These are phyloP conservation scores for Penicillium sp. DNA, from an alignment of 2,329 filamentous ascomycete species.

Conservation along the genomic window DNA sequence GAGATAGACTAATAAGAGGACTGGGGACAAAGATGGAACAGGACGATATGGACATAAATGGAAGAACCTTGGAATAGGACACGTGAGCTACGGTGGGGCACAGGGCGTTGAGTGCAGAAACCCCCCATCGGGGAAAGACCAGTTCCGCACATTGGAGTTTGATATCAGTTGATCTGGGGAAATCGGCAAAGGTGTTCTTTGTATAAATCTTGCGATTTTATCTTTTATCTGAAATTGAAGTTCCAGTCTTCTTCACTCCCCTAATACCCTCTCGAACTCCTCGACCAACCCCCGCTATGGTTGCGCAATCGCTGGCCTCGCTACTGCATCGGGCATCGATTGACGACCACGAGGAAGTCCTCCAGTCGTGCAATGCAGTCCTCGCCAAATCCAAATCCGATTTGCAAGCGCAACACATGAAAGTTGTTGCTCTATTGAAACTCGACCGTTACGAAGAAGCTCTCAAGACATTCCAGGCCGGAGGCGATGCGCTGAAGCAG, in stretches of 20 bases:
- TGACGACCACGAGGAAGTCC: constrained; percentile 62
- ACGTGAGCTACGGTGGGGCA: constrained; percentile 25
- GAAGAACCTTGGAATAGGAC: neutral
- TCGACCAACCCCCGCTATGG: constrained; percentile 34
- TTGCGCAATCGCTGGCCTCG: constrained; percentile 51
- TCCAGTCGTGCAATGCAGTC: constrained; percentile 57
- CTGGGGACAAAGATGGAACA: no score
- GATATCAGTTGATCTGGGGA: constrained; percentile 15
- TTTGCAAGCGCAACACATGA: constrained; percentile 57
- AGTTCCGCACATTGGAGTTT: constrained; percentile 25
- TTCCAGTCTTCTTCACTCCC: neutral
- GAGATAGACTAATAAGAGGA: no score
- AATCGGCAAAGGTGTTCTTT: constrained; percentile 11
- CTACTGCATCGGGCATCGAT: constrained; percentile 59
- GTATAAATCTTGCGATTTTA: neutral
- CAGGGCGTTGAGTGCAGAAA: constrained; percentile 14
- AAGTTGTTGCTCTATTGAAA: constrained; percentile 61
- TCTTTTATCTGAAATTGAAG: neutral
- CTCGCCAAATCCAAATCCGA: constrained; percentile 60
- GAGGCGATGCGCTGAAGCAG: constrained; percentile 55
- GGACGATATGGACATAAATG: no score
- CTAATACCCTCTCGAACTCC: neutral
- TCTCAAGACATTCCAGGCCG: constrained; percentile 55
- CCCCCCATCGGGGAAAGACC: constrained; percentile 21
- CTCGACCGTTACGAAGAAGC: constrained; percentile 65